Base-by-base conservation (phyloP, 2,329 filamentous ascomycete genomes). In the Alternaria postmessia region DNA sequence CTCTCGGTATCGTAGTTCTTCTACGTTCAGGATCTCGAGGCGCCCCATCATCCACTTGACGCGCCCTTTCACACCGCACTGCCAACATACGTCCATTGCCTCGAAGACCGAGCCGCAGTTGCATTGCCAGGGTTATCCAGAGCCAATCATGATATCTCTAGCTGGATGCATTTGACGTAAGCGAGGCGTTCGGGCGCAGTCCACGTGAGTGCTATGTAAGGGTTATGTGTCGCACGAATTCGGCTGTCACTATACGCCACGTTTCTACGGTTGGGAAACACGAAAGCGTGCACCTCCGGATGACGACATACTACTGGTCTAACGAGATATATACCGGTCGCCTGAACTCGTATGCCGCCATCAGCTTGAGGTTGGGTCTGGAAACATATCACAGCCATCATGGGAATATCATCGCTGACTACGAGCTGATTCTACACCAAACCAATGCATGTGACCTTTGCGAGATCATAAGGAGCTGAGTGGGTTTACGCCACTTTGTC, bases 141-240 rank as follows among this genome's bases (percentile, higher is more conserved):
- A 54, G 36, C 34, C 55, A 32, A 28, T 41, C 42, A 8, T 5
- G 16, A 8, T 22, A 26, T 39, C 18, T 32, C 44, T 11, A 36
- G 30, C 44, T 28, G 24, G 24, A 30, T 12, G 39, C 20, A 14
- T 26, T 44, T 36, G 20, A 43, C 46, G 34, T 54, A 58, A 58
- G 49, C 55, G 42, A 54, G 49, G 49, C 49, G 55, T 58, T 54
- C 24, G 24, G 42, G 55, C 55, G 42, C 42, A 58, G 55, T 52
- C 55, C 55, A 54, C 55, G 51, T 54, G 55, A 47, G 49, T 26
- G 26, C 20, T 47, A 54, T 54, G 34, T 52, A 58, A 58, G 49
- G 49, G 34, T 46, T 22, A 20, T 54, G 14, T 24, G 42, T 58
- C 34, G 51, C 26, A 58, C 55, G 22, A 32, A 39, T 16, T 41